Conservation (phyloP, 345 rosid genomes). For the Anastatica hierochuntica region DNA sequence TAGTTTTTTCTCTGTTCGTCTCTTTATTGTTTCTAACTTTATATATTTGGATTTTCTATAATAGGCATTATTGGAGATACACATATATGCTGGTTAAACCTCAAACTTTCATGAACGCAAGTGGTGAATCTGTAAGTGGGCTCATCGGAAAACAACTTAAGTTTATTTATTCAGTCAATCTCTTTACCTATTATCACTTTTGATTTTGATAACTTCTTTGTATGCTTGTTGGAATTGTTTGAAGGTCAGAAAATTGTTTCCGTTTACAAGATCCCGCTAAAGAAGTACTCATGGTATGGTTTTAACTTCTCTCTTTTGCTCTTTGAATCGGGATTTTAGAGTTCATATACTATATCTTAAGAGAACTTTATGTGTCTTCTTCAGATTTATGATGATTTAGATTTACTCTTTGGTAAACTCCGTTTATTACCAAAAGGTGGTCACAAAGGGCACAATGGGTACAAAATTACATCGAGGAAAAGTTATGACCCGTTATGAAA, state of each 20-base stretch:
- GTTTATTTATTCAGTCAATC: background rate
- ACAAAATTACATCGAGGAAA: too few species aligned
- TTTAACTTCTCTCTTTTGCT: conserved; percentile 7
- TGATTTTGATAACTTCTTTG: background rate
- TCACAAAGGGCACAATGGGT: conserved; percentile 98
- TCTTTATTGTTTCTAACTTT: background rate
- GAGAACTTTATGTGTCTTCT: conserved; percentile 1
- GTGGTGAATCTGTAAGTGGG: conserved; percentile 93
- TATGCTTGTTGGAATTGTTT: conserved; percentile 15
- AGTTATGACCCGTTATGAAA: too few species aligned
- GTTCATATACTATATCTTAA: too few species aligned
- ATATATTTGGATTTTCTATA: background rate
- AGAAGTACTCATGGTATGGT: conserved; percentile 83
- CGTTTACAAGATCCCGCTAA: conserved; percentile 78
- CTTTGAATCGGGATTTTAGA: too few species aligned
- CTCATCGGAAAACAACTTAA: conserved; percentile 24
- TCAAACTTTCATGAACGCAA: conserved; percentile 91
- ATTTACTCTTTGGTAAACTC: conserved; percentile 79
- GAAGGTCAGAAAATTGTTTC: conserved; percentile 82
- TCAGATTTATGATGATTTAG: too few species aligned
- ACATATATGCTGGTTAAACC: conserved; percentile 90
- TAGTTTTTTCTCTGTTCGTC: too few species aligned
- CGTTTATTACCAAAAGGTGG: conserved; percentile 97
- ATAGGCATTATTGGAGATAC: conserved; percentile 67
- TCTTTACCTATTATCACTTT: background rate